Conservation (phyloP, 306 rosid genomes). For the Amphicarpaea edgeworthii region DNA sequence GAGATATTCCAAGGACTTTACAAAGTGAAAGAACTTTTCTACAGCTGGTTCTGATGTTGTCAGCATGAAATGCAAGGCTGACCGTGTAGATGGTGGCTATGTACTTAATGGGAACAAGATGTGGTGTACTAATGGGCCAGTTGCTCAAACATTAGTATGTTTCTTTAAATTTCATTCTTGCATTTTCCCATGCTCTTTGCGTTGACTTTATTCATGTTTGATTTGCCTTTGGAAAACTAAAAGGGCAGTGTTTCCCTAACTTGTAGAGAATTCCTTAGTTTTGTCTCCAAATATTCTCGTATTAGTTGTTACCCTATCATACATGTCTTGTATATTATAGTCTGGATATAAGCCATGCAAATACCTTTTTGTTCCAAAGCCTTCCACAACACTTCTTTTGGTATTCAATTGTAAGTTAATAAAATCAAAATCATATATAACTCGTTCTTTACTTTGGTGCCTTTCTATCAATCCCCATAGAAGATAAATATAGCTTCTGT, state of each 20-base stretch:
- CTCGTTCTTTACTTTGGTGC: neutral
- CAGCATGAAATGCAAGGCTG: constrained; percentile 99
- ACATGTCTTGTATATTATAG: too few species aligned
- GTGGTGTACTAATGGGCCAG: constrained; percentile 99
- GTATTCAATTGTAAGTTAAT: too few species aligned
- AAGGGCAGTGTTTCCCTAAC: constrained; percentile 22
- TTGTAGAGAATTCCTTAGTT: neutral
- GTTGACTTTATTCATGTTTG: constrained; percentile 9
- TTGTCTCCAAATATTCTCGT: too few species aligned
- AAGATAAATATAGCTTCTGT: neutral
- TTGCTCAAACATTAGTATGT: constrained; percentile 87
- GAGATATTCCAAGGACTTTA: constrained; percentile 36
- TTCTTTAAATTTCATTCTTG: constrained; percentile 24
- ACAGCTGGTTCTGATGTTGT: constrained; percentile 99
- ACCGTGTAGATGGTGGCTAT: constrained; percentile 84
- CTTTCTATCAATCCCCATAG: neutral
- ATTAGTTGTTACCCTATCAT: too few species aligned
- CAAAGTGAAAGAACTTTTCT: constrained; percentile 33
- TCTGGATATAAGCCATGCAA: too few species aligned
- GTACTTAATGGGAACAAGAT: constrained; percentile 91
- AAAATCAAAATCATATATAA: too few species aligned
- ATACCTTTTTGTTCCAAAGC: too few species aligned
- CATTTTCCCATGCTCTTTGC: constrained; percentile 25
- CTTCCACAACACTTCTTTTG: too few species aligned
- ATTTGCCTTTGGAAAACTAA: constrained; percentile 10